Base-by-base conservation (phyloP, 257 asterid genomes). In the Echium plantagineum region DNA sequence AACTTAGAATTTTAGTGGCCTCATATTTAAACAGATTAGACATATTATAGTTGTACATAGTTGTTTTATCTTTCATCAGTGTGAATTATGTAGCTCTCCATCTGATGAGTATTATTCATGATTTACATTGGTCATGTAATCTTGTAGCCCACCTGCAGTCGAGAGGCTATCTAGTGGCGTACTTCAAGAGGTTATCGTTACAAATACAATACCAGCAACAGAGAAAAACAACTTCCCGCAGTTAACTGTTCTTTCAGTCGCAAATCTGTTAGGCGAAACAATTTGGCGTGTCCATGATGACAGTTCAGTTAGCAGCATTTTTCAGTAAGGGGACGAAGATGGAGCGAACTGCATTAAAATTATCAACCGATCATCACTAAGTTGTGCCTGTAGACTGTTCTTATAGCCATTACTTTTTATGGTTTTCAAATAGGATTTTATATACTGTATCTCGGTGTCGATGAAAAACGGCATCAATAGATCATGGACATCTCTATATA, bases 281-380 rank as follows among this genome's bases (percentile, higher is more conserved):
- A 88, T 91, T 51, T 91, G 96, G 98, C 87, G 98, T 24, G 86
- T 91, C 38, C 96, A 91, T 13, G 98, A 84, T 59, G 98, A 91
- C 75, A 82, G 81, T 74, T 85, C 98, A 3, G 96, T 91, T 69
- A 91, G 98, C 68, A 91, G 96, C 91, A 89, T 89, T 63, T 89
- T 89, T 73, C 90, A 63, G 75, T 89, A 78, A 83, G 58, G 53
- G 30, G 57, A 35, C 20, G 15, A 58, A 15, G 21, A 10, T 18
- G 30, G 9, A 30, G 61, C 21, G 42, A 49, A 54, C 15, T 55
- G 46, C 63, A 6, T 22, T 21, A 53, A n/a, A n/a, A n/a, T n/a
- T n/a, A n/a, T n/a, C n/a, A n/a, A 7, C 42, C 15, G 52, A 64
- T 13, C 17, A 18, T 20, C 59, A 10, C 48, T 20, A 10, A n/a